Conservation (phyloP, 2,329 filamentous ascomycete species). For the Triangularia verruculosa region DNA sequence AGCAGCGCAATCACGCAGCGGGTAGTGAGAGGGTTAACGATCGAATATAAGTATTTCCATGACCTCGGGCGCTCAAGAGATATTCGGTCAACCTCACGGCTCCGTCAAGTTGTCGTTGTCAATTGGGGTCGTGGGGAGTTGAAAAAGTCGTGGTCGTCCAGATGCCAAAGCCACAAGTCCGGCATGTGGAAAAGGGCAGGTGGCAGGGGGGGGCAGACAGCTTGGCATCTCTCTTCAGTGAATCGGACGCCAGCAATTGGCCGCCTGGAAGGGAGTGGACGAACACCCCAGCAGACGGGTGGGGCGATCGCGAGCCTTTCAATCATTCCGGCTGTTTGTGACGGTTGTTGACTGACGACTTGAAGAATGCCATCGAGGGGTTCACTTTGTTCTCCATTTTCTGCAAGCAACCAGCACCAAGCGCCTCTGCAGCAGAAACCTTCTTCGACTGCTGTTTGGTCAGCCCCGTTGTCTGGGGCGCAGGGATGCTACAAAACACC, state of each 20-base stretch:
- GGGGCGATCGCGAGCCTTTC: background rate
- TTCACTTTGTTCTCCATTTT: background rate
- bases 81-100: background rate
- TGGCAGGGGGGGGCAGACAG: background rate
- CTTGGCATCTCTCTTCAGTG: constrained; percentile 2
- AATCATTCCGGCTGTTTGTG: background rate
- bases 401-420: background rate
- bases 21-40: constrained; percentile 9
- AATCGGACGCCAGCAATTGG: constrained; percentile 15
- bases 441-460: background rate
- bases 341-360: background rate
- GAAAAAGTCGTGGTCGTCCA: background rate
- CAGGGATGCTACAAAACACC: background rate
- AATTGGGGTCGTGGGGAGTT: background rate
- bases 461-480: background rate
- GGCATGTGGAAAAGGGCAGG: constrained; percentile 1
- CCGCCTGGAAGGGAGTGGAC: constrained; percentile 2
- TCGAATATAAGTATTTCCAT: constrained; percentile 18
- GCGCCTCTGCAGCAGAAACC: background rate
- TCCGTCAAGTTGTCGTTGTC: background rate
- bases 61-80: constrained; percentile 1
- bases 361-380: background rate
- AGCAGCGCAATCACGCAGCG: constrained; percentile 11
- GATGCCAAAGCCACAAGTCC: background rate
- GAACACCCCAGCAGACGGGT: background rate